Base-by-base conservation (phyloP, 176 grass and related monocot genomes). In the Urochloa ruziziensis region DNA sequence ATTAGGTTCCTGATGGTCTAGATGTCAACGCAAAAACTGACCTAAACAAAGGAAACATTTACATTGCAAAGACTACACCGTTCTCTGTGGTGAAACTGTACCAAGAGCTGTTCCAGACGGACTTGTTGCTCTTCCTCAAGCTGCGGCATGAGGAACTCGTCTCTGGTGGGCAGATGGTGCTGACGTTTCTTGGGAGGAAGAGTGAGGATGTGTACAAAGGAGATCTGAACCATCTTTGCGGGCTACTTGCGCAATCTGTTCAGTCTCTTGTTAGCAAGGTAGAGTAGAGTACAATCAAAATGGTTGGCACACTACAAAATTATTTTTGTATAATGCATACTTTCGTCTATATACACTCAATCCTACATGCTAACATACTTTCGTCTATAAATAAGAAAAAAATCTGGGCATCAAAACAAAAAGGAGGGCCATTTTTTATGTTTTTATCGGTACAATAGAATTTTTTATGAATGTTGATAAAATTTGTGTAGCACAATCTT, bases 151-250 rank as follows among this genome's bases (percentile, higher is more conserved):
- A 72, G 21, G 90, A 92, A 78, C 78, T 92, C 10, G 30, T 35
- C 15, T 1, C 9, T 16, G 72, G 74, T 21, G 90, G 90, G 1
- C 15, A 44, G n/a, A 92, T 92, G 90, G 39, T 88, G 27, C 34
- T 92, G 8, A 61, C 86, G 18, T 83, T 83, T 51, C 7, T 78
- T 3, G 90, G 82, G 53, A 86, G 90, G 24, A 83, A 79, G 49
- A 44, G 69, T 5, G 28, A 52, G 0, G 8, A 65, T 15, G 52
- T 39, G 2, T 75, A n/a, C 11, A 7, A 56, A 3, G 72, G 49
- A 75, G 10, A 75, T 56, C 4, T 75, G 19, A 75, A 34, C 30
- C 49, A 36, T 75, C 18, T 56, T 13, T n/a, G 0, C 33, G 49
- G n/a, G 21, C 21, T 75, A 35, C 72, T 56, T 54, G 71, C 49